Evolutionary conservation across 805 yeast genomes (phyloP), one percentile per base, ranked within the genome.

Genomic region (Starmerella bombicola): DNA sequence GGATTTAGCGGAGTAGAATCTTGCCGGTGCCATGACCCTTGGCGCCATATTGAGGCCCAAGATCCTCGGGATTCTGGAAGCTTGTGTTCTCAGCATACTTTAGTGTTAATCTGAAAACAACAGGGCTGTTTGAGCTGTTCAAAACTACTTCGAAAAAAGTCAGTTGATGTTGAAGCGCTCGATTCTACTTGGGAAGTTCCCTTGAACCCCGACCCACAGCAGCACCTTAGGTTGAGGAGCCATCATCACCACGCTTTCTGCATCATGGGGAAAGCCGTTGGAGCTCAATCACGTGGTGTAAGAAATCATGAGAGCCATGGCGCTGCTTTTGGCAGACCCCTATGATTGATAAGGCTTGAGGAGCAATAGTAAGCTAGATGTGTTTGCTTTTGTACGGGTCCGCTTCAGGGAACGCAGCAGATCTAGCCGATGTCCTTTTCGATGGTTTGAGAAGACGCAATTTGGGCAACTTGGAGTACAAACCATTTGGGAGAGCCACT

Each of bases 321-420:
- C n/a, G n/a, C n/a, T n/a, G n/a, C n/a, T n/a, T n/a, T n/a, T n/a
- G n/a, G n/a, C n/a, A n/a, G n/a, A n/a, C n/a, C n/a, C n/a, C n/a
- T n/a, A n/a, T n/a, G n/a, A n/a, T n/a, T n/a, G n/a, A n/a, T n/a
- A n/a, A n/a, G n/a, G n/a, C n/a, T n/a, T n/a, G n/a, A n/a, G n/a
- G n/a, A 15, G 5, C 25, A 24, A 12, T 12, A 12, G 12, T 8
- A 24, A 12, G 17, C n/a, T 5, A 6, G 8, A 50, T 48, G 53
- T 39, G 44, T 35, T 25, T 45, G n/a, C 43, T 91, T 5, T 62
- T 91, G 1, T 86, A 80, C 59, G 96, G 96, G 0, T 78, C 95
- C 1, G 97, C 86, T 55, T 82, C 96, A 0, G 97, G 96, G 0
- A 86, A 81, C 54, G 71, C 95, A 1, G 81, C 80, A 53, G 96